Percentiles rank a stretch among this genome's conserved stretches.
Conservation (phyloP, 495 filamentous ascomycete genomes). For the Penicillium alfredii region DNA sequence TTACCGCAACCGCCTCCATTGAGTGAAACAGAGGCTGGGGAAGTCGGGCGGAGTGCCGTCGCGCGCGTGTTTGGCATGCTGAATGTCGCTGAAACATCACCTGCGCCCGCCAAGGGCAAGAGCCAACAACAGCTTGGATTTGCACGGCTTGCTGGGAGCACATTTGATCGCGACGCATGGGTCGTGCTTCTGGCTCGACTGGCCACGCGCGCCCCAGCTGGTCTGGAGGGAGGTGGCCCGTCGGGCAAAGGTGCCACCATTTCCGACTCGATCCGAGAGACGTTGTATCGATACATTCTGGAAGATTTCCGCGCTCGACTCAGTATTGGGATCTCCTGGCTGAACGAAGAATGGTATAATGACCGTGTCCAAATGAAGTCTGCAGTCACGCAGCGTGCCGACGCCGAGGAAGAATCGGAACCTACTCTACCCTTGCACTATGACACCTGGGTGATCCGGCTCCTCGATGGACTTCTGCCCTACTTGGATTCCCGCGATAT, state of each 20-base stretch:
- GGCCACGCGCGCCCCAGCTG: conserved; percentile 71
- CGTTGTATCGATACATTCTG: conserved; percentile 73
- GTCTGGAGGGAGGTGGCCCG: conserved; percentile 49
- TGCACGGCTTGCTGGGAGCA: conserved; percentile 76
- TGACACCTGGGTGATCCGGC: conserved; percentile 68
- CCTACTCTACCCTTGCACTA: conserved; percentile 53
- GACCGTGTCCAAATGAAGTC: conserved; percentile 59
- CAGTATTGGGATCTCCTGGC: conserved; percentile 81
- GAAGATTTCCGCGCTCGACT: conserved; percentile 87
- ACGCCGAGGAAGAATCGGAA: conserved; percentile 30
- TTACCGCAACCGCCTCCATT: conserved; percentile 73
- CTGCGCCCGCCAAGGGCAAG: conserved; percentile 41
- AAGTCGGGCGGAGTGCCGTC: conserved; percentile 63
- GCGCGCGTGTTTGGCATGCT: conserved; percentile 73
- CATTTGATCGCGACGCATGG: conserved; percentile 86
- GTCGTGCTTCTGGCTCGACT: conserved; percentile 78
- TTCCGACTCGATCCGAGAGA: conserved; percentile 66
- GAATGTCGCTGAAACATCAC: conserved; percentile 58
- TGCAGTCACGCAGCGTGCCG: conserved; percentile 31
- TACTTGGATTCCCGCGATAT: conserved; percentile 79
- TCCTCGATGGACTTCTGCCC: conserved; percentile 80
- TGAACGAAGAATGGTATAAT: conserved; percentile 98
- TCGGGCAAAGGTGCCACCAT: conserved; percentile 38
- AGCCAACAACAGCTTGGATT: conserved; percentile 53
- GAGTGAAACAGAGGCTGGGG: conserved; percentile 57